Conservation (phyloP, 1,139 yeast species). For the Taphrina flavorubra region DNA sequence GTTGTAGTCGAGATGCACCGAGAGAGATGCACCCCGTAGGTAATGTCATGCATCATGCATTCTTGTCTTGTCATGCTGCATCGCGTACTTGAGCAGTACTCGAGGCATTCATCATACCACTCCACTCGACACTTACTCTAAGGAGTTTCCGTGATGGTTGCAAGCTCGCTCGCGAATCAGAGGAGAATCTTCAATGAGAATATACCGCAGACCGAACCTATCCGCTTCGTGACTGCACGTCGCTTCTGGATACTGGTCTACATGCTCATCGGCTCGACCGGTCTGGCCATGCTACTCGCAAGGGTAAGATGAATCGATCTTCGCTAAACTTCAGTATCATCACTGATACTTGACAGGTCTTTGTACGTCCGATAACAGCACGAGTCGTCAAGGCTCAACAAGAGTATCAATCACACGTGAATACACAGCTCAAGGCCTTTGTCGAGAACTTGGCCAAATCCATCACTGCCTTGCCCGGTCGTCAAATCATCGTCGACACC, state of each 20-base stretch:
- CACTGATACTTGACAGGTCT: not conserved
- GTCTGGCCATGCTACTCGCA: conserved; percentile 23
- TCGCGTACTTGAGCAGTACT: too few species aligned
- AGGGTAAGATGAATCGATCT: not conserved
- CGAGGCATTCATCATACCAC: too few species aligned
- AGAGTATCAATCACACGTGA: conserved; percentile 15
- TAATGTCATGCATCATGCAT: too few species aligned
- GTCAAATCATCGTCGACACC: conserved; percentile 35
- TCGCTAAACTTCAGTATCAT: not conserved
- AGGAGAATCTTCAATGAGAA: conserved; percentile 5
- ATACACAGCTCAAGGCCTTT: conserved; percentile 10
- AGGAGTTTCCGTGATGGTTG: too few species aligned
- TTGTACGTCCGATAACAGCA: conserved; percentile 13
- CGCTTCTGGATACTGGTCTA: conserved; percentile 40
- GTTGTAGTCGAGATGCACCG: too few species aligned
- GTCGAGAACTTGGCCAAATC: conserved; percentile 19
- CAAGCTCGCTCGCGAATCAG: not conserved
- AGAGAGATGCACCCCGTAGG: too few species aligned
- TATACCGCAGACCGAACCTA: conserved; percentile 1
- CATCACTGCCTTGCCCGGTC: conserved; percentile 28
- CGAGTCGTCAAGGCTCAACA: conserved; percentile 23
- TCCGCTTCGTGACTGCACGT: conserved; percentile 39
- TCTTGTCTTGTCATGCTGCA: too few species aligned
- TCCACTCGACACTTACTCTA: too few species aligned
- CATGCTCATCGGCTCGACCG: conserved; percentile 27